Conservation (phyloP, 495 filamentous ascomycete species). For the Usnea hakonensis region DNA sequence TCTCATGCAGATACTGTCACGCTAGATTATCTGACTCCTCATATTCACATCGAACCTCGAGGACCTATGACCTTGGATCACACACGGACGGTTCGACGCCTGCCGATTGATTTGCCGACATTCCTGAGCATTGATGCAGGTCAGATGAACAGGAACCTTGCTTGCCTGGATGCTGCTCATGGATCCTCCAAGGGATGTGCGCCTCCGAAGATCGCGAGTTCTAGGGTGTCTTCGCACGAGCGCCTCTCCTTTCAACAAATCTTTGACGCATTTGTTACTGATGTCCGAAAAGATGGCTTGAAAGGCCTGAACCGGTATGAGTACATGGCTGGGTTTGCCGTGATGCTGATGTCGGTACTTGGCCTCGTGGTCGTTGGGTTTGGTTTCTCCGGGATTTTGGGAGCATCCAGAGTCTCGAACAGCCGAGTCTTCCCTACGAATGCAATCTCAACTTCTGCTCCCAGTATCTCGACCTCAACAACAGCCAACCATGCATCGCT, state of each 20-base stretch:
- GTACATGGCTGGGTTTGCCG: constrained; percentile 7
- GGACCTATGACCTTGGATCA: constrained; percentile 39
- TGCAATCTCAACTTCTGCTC: constrained; percentile 15
- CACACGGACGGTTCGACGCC: constrained; percentile 46
- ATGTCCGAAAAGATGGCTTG: constrained; percentile 3
- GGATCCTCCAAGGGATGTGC: neutral
- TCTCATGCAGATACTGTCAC: constrained; percentile 35
- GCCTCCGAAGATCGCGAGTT: neutral
- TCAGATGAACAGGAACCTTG: constrained; percentile 69
- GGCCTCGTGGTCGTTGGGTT: constrained; percentile 5
- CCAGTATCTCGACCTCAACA: constrained; percentile 15
- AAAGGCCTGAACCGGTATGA: constrained; percentile 5
- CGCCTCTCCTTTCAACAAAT: neutral
- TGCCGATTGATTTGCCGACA: constrained; percentile 65
- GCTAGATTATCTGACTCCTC: constrained; percentile 49
- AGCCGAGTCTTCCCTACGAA: constrained; percentile 10
- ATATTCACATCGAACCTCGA: constrained; percentile 62
- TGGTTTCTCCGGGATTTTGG: constrained; percentile 6
- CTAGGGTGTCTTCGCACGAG: neutral
- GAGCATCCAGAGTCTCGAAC: constrained; percentile 13
- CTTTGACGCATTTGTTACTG: constrained; percentile 5
- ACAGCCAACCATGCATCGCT: constrained; percentile 12
- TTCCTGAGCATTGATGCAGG: constrained; percentile 64
- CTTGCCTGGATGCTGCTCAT: constrained; percentile 43
- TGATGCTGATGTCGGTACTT: constrained; percentile 2